Percentiles rank a stretch among this genome's conserved stretches.
Evolutionary conservation across 2,329 filamentous ascomycete species (phyloP).

Genomic region (Penicillium sp.): DNA sequence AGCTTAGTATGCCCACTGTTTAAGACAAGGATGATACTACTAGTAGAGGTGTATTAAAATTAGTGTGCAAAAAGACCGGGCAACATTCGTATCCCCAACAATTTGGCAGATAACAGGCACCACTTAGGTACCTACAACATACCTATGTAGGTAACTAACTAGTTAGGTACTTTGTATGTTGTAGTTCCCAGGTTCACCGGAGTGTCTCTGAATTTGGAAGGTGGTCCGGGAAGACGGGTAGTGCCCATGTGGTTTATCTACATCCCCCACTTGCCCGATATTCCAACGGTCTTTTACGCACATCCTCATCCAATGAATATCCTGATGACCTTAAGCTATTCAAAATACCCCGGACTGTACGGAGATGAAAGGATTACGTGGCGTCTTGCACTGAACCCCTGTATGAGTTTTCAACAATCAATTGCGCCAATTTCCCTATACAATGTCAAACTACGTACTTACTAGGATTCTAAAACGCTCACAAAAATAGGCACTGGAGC

Average conservation of each 20-base stretch:
- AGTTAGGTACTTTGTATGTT: background rate
- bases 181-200: background rate
- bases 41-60: background rate
- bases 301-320: background rate
- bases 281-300: background rate
- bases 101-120: background rate
- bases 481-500: background rate
- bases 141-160: too few relatives aligned
- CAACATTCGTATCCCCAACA: background rate
- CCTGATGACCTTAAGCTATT: background rate
- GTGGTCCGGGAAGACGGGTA: background rate
- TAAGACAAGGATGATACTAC: background rate
- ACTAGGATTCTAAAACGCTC: background rate
- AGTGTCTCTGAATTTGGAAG: background rate
- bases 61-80: background rate
- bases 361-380: background rate
- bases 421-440: background rate
- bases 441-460: background rate
- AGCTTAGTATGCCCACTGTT: background rate
- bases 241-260: background rate
- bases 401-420: background rate
- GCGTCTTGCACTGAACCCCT: background rate
- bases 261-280: background rate
- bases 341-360: background rate
- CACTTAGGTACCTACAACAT: too few relatives aligned